Conservation (phyloP, 2,329 filamentous ascomycete species). For the Anisogramma anomala region DNA sequence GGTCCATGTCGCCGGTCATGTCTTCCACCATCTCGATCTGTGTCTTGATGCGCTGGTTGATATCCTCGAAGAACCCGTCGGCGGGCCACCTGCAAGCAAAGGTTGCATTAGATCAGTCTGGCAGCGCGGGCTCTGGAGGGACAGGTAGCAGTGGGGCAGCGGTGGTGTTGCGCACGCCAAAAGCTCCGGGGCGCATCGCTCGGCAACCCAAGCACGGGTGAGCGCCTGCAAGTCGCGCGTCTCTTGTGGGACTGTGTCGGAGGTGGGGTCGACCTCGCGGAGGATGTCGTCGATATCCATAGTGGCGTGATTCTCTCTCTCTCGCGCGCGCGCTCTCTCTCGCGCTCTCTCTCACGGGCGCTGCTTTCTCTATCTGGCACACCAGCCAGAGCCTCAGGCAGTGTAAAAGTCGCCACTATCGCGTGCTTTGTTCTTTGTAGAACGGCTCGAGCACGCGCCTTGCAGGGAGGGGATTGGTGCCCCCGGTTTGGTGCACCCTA, state of each 20-base stretch:
- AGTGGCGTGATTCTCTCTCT: not conserved
- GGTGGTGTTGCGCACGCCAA: constrained; percentile 46
- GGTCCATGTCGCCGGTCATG: constrained; percentile 75
- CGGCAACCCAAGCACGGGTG: constrained; percentile 86
- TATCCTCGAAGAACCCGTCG: constrained; percentile 66
- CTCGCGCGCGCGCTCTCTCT: not conserved
- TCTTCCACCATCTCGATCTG: constrained; percentile 30
- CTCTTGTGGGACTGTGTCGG: constrained; percentile 42
- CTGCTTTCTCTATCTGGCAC: too few species aligned
- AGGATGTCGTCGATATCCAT: constrained; percentile 80
- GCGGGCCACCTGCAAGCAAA: constrained; percentile 44
- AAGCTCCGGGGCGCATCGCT: constrained; percentile 82
- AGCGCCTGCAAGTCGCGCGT: constrained; percentile 74
- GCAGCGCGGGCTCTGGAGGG: not conserved
- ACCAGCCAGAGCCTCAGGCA: too few species aligned
- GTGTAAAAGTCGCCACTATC: too few species aligned
- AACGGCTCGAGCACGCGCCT: too few species aligned
- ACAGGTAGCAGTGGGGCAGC: constrained; percentile 14
- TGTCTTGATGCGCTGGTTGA: constrained; percentile 49
- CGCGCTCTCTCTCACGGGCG: too few species aligned
- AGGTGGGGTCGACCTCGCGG: constrained; percentile 54
- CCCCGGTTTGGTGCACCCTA: too few species aligned
- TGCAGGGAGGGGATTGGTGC: too few species aligned
- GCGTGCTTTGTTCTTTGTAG: too few species aligned
- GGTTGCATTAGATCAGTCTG: not conserved